phyloP scores from a whole-genome alignment of 2,329 filamentous ascomycete genomes.

The Colletotrichum cordylinicola region DNA sequence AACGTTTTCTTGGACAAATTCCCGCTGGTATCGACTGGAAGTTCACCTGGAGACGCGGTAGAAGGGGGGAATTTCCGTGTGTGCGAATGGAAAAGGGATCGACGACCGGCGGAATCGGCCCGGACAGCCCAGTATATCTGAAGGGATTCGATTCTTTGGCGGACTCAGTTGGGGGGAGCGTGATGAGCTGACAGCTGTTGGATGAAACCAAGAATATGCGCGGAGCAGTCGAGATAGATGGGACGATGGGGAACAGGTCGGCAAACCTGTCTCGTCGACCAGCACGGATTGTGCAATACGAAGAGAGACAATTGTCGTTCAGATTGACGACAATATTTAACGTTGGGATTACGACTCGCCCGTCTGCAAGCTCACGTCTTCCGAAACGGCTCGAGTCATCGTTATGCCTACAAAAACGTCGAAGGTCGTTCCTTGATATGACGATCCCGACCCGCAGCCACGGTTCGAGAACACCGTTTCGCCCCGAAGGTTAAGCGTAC shows the following conservation, averaged over 20 bases:
- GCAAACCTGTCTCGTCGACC: background rate
- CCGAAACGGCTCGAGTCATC: constrained; percentile 22
- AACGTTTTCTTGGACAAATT: background rate
- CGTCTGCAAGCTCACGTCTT: constrained; percentile 2
- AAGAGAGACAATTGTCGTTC: background rate
- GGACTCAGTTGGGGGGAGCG: background rate
- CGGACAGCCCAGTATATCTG: background rate
- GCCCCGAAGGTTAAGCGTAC: constrained; percentile 13
- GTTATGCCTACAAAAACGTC: background rate
- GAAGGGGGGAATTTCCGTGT: background rate
- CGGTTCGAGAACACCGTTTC: constrained; percentile 12
- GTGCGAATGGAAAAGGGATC: background rate
- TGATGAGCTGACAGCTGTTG: background rate
- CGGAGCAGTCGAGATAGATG: background rate
- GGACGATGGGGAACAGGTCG: background rate
- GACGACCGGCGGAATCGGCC: background rate
- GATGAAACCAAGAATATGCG: background rate
- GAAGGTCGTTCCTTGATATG: constrained; percentile 13
- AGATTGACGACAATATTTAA: constrained; percentile 15
- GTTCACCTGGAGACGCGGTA: background rate
- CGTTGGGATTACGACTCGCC: constrained; percentile 5
- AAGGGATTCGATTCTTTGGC: background rate
- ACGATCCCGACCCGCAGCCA: constrained; percentile 5
- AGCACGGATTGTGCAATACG: constrained; percentile 2
- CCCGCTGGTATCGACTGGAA: background rate